Evolutionary conservation across 345 rosid genomes (phyloP).

Genomic region (Theobroma cacao): DNA sequence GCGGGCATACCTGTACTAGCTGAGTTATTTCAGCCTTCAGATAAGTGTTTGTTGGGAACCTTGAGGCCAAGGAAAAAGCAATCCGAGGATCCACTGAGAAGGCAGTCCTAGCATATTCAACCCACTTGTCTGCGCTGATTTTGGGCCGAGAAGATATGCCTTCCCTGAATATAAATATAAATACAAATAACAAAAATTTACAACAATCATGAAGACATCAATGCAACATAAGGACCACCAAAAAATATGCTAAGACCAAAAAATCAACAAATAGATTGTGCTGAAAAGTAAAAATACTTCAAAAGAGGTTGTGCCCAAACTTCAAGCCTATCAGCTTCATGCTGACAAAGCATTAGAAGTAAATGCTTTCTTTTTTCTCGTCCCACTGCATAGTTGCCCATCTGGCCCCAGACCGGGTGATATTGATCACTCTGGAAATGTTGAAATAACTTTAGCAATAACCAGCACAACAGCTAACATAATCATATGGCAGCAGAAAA

Average conservation of each 20-base stretch:
- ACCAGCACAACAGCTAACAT: conserved; percentile 8
- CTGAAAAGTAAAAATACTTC: conserved; percentile 47
- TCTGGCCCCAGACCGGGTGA: conserved; percentile 98
- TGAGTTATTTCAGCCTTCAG: conserved; percentile 82
- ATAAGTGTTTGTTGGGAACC: conserved; percentile 72
- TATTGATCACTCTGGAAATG: conserved; percentile 58
- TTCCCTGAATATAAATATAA: conserved; percentile 56
- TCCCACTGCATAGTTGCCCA: conserved; percentile 75
- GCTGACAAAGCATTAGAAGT: conserved; percentile 93
- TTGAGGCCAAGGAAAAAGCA: conserved; percentile 74
- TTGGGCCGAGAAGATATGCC: conserved; percentile 52
- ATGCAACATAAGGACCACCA: conserved; percentile 12
- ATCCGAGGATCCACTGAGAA: conserved; percentile 90
- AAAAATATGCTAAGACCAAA: neutral
- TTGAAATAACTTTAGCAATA: conserved; percentile 17
- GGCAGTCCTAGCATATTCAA: conserved; percentile 80
- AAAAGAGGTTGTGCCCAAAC: conserved; percentile 98
- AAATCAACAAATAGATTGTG: neutral
- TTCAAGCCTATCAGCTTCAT: conserved; percentile 98
- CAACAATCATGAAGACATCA: neutral
- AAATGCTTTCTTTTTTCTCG: conserved; percentile 90
- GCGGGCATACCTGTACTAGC: conserved; percentile 73
- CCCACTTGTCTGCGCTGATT: conserved; percentile 82
- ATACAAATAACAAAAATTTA: conserved; percentile 16
- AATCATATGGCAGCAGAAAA: neutral